Evolutionary conservation across 495 filamentous ascomycete species (phyloP).

Genomic region (Hyphodiscus hymeniophilus): DNA sequence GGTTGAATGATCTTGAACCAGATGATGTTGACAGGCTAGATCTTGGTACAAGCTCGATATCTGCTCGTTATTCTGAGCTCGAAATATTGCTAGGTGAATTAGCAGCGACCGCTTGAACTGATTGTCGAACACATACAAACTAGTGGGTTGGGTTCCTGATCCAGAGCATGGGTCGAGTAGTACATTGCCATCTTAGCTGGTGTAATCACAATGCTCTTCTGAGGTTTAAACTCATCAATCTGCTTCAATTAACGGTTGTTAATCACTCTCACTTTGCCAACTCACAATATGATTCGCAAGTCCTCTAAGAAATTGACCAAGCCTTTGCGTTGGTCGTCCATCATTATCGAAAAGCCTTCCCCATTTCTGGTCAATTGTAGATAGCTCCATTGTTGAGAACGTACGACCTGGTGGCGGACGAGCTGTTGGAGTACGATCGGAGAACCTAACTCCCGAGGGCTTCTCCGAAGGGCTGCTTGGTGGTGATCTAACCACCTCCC

Average conservation of each 20-base stretch:
- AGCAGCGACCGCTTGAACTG: not conserved
- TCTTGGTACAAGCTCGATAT: conserved; percentile 68
- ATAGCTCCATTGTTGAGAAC: conserved; percentile 18
- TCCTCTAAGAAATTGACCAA: conserved; percentile 66
- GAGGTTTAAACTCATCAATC: conserved; percentile 72
- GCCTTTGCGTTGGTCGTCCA: conserved; percentile 55
- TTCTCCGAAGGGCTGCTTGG: conserved; percentile 18
- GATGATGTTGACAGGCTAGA: conserved; percentile 70
- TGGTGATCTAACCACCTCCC: conserved; percentile 9
- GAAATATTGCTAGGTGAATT: conserved; percentile 38
- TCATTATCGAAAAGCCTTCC: conserved; percentile 64
- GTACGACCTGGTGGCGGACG: conserved; percentile 8
- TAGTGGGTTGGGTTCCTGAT: conserved; percentile 45
- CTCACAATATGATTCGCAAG: conserved; percentile 73
- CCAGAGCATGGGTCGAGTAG: conserved; percentile 56
- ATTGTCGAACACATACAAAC: conserved; percentile 23
- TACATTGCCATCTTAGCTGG: conserved; percentile 74
- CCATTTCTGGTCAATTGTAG: conserved; percentile 52
- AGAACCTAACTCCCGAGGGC: conserved; percentile 18
- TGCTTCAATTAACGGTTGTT: conserved; percentile 30
- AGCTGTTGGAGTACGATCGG: conserved; percentile 10
- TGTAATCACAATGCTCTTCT: conserved; percentile 68
- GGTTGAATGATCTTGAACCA: conserved; percentile 55
- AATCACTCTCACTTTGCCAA: not conserved
- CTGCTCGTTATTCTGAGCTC: conserved; percentile 23